Conservation (phyloP, 163 green algal species). For the Scenedesmus sp. region DNA sequence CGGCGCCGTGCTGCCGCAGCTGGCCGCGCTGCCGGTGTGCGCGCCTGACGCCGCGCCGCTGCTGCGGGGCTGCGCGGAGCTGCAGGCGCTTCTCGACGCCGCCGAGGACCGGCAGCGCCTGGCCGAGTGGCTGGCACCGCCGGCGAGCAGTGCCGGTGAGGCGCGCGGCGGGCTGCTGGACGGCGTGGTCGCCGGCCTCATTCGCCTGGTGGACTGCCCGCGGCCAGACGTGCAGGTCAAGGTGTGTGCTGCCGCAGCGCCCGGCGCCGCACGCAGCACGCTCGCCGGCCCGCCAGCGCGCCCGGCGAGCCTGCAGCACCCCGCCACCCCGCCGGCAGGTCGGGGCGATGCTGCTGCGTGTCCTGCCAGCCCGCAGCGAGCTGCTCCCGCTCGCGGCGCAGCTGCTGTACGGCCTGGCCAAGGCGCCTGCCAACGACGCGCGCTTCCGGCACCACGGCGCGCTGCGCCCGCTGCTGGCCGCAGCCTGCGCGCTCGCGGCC, state of each 20-base stretch:
- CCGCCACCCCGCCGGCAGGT: no score
- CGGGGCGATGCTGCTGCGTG: slow-evolving; percentile 48
- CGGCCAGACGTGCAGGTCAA: slow-evolving; percentile 57
- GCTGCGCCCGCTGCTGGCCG: slow-evolving; percentile 23
- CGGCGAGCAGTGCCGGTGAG: neutral
- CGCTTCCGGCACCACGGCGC: slow-evolving; percentile 51
- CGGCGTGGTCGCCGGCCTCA: slow-evolving; percentile 49
- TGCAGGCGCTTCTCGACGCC: slow-evolving; percentile 41
- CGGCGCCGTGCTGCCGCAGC: slow-evolving; percentile 22
- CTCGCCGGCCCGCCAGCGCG: neutral
- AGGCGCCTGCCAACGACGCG: slow-evolving; percentile 59
- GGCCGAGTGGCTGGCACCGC: slow-evolving; percentile 12
- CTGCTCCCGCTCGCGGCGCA: slow-evolving; percentile 59
- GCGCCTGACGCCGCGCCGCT: slow-evolving; percentile 42
- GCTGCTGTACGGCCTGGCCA: slow-evolving; percentile 65
- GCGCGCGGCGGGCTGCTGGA: slow-evolving; percentile 34
- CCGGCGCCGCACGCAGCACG: neutral
- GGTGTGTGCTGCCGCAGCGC: slow-evolving; percentile 38
- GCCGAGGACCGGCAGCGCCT: slow-evolving; percentile 19
- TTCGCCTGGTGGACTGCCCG: slow-evolving; percentile 56
- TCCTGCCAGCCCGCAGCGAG: slow-evolving; percentile 37
- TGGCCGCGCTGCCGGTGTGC: slow-evolving; percentile 23
- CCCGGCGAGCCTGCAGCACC: neutral
- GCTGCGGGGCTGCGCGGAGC: slow-evolving; percentile 1
- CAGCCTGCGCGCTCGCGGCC: no score